Conservation (phyloP, 1,139 yeast genomes). For the Saccharomycopsis hybrid region DNA sequence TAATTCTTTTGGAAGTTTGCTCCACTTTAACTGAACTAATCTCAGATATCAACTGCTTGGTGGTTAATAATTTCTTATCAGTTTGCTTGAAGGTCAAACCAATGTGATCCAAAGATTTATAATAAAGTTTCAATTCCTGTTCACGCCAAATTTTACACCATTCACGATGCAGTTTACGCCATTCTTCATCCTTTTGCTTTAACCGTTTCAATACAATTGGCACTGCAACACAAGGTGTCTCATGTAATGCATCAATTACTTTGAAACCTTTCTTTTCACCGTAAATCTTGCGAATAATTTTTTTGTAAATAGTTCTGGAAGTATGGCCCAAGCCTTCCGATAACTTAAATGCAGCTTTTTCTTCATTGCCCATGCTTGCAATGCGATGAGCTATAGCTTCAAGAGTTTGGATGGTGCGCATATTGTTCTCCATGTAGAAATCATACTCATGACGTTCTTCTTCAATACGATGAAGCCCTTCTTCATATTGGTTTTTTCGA, state of each 20-base stretch:
- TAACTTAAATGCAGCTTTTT: conserved; percentile 74
- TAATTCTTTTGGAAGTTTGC: conserved; percentile 61
- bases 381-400: conserved; percentile 94
- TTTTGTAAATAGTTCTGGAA: conserved; percentile 84
- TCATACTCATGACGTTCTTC: conserved; percentile 98
- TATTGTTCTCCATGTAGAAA: conserved; percentile 88
- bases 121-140: conserved; percentile 90
- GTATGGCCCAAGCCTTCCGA: conserved; percentile 94
- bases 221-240: conserved; percentile 89
- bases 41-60: conserved; percentile 85
- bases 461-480: conserved; percentile 87
- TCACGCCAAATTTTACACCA: conserved; percentile 99
- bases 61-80: conserved; percentile 85
- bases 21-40: conserved; percentile 89
- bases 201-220: conserved; percentile 87
- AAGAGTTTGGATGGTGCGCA: conserved; percentile 89
- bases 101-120: conserved; percentile 87
- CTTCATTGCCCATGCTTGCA: conserved; percentile 88
- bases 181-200: conserved; percentile 97
- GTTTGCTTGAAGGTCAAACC: conserved; percentile 96
- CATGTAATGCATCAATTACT: conserved; percentile 92
- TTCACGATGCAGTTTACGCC: conserved; percentile 97
- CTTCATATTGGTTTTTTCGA: conserved; percentile 95
- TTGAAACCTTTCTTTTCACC: conserved; percentile 85
- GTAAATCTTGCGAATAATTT: conserved; percentile 84